Evolutionary conservation across 208 protist species (phyloP).

Genomic region (Trypanosoma mega): DNA sequence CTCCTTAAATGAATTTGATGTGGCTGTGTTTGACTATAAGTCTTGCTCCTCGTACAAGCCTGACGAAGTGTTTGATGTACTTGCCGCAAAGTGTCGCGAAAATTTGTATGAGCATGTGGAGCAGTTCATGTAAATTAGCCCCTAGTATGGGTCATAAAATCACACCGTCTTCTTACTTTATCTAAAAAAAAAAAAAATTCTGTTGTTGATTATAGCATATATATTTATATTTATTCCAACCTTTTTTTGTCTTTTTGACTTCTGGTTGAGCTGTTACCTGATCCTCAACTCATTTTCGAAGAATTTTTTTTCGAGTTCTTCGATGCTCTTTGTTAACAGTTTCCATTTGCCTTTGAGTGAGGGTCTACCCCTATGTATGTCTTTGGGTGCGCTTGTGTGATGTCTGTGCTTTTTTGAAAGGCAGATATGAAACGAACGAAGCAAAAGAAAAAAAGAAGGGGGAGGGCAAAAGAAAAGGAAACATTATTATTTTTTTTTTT

Average conservation of each 20-base stretch:
- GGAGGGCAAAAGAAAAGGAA: slow-evolving; percentile 1
- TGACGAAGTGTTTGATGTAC: slow-evolving; percentile 47
- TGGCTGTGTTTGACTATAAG: slow-evolving; percentile 62
- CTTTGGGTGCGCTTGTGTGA: too few relatives aligned
- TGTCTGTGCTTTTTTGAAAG: too few relatives aligned
- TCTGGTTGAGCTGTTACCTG: too few relatives aligned
- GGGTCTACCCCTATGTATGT: too few relatives aligned
- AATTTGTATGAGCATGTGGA: slow-evolving; percentile 78
- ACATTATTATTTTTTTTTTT: slow-evolving; percentile 18
- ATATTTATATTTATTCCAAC: slow-evolving; percentile 1
- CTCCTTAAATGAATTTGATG: slow-evolving; percentile 62
- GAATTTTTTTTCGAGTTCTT: too few relatives aligned
- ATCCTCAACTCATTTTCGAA: too few relatives aligned
- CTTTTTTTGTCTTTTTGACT: slow-evolving; percentile 17
- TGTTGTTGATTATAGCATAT: slow-evolving; percentile 5
- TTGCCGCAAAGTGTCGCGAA: slow-evolving; percentile 48
- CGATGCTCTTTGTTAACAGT: too few relatives aligned
- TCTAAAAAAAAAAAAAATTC: slow-evolving; percentile 14
- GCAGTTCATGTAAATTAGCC: slow-evolving; percentile 47
- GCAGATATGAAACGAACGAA: too few relatives aligned
- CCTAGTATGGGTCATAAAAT: neutral
- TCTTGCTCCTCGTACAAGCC: slow-evolving; percentile 44
- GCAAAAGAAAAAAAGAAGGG: too few relatives aligned
- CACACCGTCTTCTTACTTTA: neutral
- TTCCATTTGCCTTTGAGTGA: too few relatives aligned